Evolutionary conservation across 148 eudicot species (phyloP).

Genomic region (Rhododendron ferrugineum): DNA sequence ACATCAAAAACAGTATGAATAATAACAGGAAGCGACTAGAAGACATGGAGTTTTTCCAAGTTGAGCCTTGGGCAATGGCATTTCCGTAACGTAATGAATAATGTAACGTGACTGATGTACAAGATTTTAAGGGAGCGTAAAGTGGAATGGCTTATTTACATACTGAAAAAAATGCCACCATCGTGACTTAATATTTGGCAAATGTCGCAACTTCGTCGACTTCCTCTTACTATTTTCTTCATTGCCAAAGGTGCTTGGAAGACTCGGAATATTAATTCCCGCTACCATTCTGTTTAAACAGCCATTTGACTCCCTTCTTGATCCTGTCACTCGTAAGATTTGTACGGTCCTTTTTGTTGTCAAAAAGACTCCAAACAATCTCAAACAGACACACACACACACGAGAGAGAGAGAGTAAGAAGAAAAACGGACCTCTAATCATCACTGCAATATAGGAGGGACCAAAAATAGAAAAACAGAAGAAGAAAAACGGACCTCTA

Average conservation of each 20-base stretch:
- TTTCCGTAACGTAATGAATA: neutral
- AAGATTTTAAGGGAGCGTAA: neutral
- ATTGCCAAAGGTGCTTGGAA: too few relatives aligned
- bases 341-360: neutral
- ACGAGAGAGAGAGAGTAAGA: neutral
- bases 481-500: neutral
- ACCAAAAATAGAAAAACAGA: neutral
- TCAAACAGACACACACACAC: too few relatives aligned
- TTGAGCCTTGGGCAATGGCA: neutral
- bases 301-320: neutral
- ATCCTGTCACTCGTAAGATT: neutral
- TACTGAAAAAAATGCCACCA: neutral
- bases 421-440: neutral
- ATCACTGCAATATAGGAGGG: neutral
- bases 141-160: too few relatives aligned
- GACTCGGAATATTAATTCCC: too few relatives aligned
- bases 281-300: neutral
- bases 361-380: neutral
- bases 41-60: neutral
- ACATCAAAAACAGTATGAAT: neutral
- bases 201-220: too few relatives aligned
- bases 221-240: too few relatives aligned
- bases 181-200: too few relatives aligned
- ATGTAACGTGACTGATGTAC: neutral
- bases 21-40: neutral